phyloP scores from a whole-genome alignment of 306 rosid species.

The Trifolium subterraneum region DNA sequence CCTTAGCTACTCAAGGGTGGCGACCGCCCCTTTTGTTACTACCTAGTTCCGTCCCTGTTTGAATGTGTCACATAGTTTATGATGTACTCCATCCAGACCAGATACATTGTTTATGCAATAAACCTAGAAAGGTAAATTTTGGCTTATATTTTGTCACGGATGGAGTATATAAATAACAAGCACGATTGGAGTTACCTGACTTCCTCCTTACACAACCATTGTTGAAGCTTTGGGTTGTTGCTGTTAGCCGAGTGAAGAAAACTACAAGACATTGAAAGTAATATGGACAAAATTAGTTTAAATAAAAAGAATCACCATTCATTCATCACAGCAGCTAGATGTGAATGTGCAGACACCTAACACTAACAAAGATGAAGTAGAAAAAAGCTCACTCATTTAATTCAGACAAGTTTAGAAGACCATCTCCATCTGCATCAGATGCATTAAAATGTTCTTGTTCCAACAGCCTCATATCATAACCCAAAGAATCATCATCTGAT shows the following conservation, averaged over 20 bases:
- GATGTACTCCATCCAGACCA: too few relatives aligned
- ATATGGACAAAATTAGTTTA: constrained; percentile 3
- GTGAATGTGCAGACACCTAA: neutral
- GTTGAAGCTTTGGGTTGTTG: constrained; percentile 71
- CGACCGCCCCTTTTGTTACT: too few relatives aligned
- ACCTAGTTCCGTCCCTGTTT: too few relatives aligned
- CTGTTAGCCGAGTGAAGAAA: constrained; percentile 93
- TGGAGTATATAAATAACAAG: too few relatives aligned
- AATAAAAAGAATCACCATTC: neutral
- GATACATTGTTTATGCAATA: too few relatives aligned
- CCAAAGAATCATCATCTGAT: constrained; percentile 72
- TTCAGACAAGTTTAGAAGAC: constrained; percentile 74
- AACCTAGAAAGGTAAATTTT: too few relatives aligned
- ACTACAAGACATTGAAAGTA: constrained; percentile 47
- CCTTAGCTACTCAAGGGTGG: too few relatives aligned
- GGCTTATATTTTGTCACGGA: too few relatives aligned
- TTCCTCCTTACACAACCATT: constrained; percentile 90
- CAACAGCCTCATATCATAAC: constrained; percentile 92
- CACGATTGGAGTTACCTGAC: constrained; percentile 57
- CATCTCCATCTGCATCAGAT: constrained; percentile 79
- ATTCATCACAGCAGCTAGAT: neutral
- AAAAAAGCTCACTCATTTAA: too few relatives aligned
- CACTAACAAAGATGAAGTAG: neutral
- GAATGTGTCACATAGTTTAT: too few relatives aligned
- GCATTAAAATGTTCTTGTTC: constrained; percentile 87